Evolutionary conservation across 2,329 filamentous ascomycete species (phyloP), one percentile per base, ranked within the genome.

Genomic region (Aspergillus spinulosporus): DNA sequence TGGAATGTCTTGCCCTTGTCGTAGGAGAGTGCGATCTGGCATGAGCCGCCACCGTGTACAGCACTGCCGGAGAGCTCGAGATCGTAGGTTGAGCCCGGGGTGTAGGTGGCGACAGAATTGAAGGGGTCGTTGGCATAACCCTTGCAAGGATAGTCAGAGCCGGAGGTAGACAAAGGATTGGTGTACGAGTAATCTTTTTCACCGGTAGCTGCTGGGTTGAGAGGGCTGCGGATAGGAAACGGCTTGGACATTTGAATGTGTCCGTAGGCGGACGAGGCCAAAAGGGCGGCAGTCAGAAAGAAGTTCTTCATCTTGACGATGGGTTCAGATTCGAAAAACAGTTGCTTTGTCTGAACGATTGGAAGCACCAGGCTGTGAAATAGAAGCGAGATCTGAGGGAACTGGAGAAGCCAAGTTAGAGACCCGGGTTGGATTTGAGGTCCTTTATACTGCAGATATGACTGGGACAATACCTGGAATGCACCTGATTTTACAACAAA

Each of bases 111-210:
- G 15, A 85, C 82, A 3, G 84, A 72, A 14, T 76, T 71, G 61
- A 84, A 84, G 1, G 74, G 66, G 12, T 82, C 80, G 2, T 71
- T 61, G 57, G 82, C 79, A 52, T 85, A 84, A 8, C 87, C 86
- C 77, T 92, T 92, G 82, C 90, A 94, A 4, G 89, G 87, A 72
- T 84, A 94, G 74, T 92, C 82, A 57, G 79, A 78, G 28, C 87
- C 87, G 26, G 66, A 66, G 1, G 78, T 67, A 2, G 74, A 68
- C 47, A 94, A 80, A 2, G 90, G 90, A 12, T 80, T 79, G 36
- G 85, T 89, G 76, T 90, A 90, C 64, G 82, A 83, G 77, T 88
- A 90, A 76, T 92, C 88, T 68, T 84, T 80, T 53, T 80, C 73
- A 54, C 74, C 74, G 9, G 65, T 61, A 34, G 71, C 73, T 43